A percentile compares a stretch with the other conserved stretches of the same genome.
These are phyloP conservation scores for Volvox reticuliferus DNA, from an alignment of 139 green algal genomes.

Conservation along the genomic window DNA sequence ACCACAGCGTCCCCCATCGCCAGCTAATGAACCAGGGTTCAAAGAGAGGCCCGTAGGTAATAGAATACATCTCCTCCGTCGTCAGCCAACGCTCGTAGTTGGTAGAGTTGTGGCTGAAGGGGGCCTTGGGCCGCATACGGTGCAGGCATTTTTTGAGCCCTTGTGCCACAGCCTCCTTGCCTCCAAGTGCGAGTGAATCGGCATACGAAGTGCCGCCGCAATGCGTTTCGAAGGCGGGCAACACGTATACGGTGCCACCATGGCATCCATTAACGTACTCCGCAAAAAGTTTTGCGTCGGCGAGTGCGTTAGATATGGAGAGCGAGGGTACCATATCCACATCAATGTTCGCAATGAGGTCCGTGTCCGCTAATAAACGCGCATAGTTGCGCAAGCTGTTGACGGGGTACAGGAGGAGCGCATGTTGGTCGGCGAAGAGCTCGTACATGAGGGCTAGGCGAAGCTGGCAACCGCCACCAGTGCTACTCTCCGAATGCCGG, in stretches of 20 bases:
- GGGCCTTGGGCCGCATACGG: constrained; percentile 29
- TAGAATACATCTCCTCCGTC: neutral
- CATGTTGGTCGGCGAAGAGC: constrained; percentile 30
- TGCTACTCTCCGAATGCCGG: neutral
- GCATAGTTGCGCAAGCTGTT: constrained; percentile 59
- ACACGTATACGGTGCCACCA: constrained; percentile 8
- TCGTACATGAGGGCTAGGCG: constrained; percentile 49
- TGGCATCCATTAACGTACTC: neutral
- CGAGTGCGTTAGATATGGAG: neutral
- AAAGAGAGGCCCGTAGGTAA: constrained; percentile 6
- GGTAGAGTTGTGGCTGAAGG: constrained; percentile 40
- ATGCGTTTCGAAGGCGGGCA: constrained; percentile 30
- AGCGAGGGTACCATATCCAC: constrained; percentile 62
- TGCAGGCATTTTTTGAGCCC: constrained; percentile 25
- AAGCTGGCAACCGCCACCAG: constrained; percentile 35
- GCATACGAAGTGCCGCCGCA: neutral
- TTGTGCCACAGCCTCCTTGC: neutral
- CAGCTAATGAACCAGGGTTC: constrained; percentile 49
- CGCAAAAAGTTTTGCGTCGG: neutral
- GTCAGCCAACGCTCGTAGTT: neutral
- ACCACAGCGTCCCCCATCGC: constrained; percentile 43
- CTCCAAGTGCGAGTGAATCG: neutral
- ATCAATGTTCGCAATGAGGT: constrained; percentile 65
- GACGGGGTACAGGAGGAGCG: constrained; percentile 24
- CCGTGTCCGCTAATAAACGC: constrained; percentile 56